A percentile compares a stretch with the other conserved stretches of the same genome.
Evolutionary conservation across 1,139 yeast genomes (phyloP).

Genomic region (Blastobotrys serpentis): DNA sequence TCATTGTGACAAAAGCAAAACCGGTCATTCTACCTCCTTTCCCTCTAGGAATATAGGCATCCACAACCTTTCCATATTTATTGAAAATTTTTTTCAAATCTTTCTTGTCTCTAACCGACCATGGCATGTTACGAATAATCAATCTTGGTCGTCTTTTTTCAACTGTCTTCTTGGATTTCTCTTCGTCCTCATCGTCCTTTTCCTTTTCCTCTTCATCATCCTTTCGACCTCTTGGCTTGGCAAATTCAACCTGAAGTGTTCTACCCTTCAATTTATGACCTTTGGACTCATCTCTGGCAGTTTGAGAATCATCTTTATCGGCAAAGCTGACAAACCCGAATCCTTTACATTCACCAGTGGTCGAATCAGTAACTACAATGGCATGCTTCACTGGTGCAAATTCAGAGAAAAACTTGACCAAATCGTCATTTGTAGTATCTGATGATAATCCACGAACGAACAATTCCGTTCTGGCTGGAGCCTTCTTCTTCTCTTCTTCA

Average conservation of each 20-base stretch:
- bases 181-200: slow-evolving; percentile 26
- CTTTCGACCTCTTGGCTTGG: slow-evolving; percentile 87
- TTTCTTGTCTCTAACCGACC: slow-evolving; percentile 85
- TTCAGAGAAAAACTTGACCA: slow-evolving; percentile 81
- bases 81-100: slow-evolving; percentile 67
- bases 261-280: slow-evolving; percentile 65
- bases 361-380: slow-evolving; percentile 77
- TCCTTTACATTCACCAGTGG: slow-evolving; percentile 70
- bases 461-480: slow-evolving; percentile 40
- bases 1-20: slow-evolving; percentile 93
- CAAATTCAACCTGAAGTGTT: slow-evolving; percentile 72
- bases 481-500: background rate
- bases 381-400: slow-evolving; percentile 96
- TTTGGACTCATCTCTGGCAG: slow-evolving; percentile 70
- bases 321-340: slow-evolving; percentile 95
- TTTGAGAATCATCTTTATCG: slow-evolving; percentile 76
- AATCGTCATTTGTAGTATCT: slow-evolving; percentile 76
- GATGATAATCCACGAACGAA: slow-evolving; percentile 83
- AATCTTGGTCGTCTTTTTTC: slow-evolving; percentile 76
- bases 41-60: slow-evolving; percentile 86
- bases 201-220: slow-evolving; percentile 29
- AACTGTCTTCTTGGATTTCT: slow-evolving; percentile 30
- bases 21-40: slow-evolving; percentile 90
- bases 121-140: slow-evolving; percentile 88
- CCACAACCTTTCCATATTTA: slow-evolving; percentile 82